A percentile compares a stretch with the other conserved stretches of the same genome.
phyloP scores from a whole-genome alignment of 2,329 filamentous ascomycete species.

The Cytospora piceae region DNA sequence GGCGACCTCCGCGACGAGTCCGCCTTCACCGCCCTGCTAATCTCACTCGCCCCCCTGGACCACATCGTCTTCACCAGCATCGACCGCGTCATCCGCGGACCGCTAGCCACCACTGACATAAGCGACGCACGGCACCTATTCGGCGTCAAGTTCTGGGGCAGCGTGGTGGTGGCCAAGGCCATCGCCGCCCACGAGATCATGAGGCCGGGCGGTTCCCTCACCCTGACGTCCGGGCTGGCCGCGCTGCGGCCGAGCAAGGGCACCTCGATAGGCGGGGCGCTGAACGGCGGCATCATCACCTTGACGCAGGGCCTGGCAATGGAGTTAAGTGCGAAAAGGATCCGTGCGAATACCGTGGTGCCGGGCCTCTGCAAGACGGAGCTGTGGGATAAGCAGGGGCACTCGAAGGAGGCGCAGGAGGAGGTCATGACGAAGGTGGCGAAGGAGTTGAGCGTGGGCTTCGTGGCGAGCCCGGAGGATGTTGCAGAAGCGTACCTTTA shows the following conservation, averaged over 20 bases:
- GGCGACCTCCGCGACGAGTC: slow-evolving; percentile 43
- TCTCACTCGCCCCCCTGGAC: slow-evolving; percentile 41
- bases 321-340: slow-evolving; percentile 36
- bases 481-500: slow-evolving; percentile 40
- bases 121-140: slow-evolving; percentile 42
- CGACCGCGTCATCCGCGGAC: slow-evolving; percentile 44
- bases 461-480: slow-evolving; percentile 35
- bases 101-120: slow-evolving; percentile 40
- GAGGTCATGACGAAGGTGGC: slow-evolving; percentile 34
- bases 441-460: slow-evolving; percentile 35
- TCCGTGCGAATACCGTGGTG: slow-evolving; percentile 41
- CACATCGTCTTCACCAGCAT: slow-evolving; percentile 45
- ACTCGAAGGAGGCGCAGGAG: slow-evolving; percentile 36
- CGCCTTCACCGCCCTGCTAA: slow-evolving; percentile 39
- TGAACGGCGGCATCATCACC: slow-evolving; percentile 38
- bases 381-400: slow-evolving; percentile 40
- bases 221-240: slow-evolving; percentile 43
- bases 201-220: slow-evolving; percentile 42
- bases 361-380: slow-evolving; percentile 39
- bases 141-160: slow-evolving; percentile 47
- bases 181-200: slow-evolving; percentile 44
- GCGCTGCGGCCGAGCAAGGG: slow-evolving; percentile 43
- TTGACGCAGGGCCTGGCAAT: slow-evolving; percentile 37
- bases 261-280: slow-evolving; percentile 41
- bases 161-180: slow-evolving; percentile 42